Percentiles rank a stretch among this genome's conserved stretches.
phyloP scores from a whole-genome alignment of 805 yeast genomes.

The Candida yuanshanica region DNA sequence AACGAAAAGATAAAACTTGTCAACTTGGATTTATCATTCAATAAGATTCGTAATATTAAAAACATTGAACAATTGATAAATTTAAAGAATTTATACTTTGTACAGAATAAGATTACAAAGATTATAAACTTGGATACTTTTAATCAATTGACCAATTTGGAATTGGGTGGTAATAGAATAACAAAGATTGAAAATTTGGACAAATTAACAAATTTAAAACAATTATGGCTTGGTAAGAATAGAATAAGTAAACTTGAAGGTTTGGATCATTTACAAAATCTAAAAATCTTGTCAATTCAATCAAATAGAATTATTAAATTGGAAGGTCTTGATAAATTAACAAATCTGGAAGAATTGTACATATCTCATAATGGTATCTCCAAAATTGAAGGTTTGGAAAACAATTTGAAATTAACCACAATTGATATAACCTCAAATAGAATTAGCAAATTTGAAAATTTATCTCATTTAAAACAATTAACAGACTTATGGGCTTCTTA shows the following conservation, averaged over 20 bases:
- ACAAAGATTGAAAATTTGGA: slow-evolving; percentile 53
- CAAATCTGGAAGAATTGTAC: slow-evolving; percentile 77
- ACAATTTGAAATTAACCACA: slow-evolving; percentile 58
- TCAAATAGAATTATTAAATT: slow-evolving; percentile 73
- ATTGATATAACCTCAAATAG: slow-evolving; percentile 80
- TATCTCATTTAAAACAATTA: slow-evolving; percentile 59
- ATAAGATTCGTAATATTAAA: slow-evolving; percentile 80
- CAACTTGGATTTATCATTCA: slow-evolving; percentile 79
- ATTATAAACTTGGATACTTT: slow-evolving; percentile 63
- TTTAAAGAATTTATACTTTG: slow-evolving; percentile 70
- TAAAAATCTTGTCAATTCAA: slow-evolving; percentile 81
- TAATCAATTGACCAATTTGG: slow-evolving; percentile 58
- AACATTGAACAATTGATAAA: slow-evolving; percentile 59
- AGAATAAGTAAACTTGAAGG: slow-evolving; percentile 61
- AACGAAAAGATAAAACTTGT: slow-evolving; percentile 51
- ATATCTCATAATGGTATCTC: slow-evolving; percentile 78
- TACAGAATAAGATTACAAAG: slow-evolving; percentile 76
- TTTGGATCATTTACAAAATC: slow-evolving; percentile 49
- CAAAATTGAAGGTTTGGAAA: slow-evolving; percentile 72
- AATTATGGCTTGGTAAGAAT: slow-evolving; percentile 93
- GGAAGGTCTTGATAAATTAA: slow-evolving; percentile 73
- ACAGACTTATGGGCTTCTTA: slow-evolving; percentile 94
- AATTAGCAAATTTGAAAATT: slow-evolving; percentile 53
- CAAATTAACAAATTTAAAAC: slow-evolving; percentile 50
- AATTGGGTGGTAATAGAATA: slow-evolving; percentile 85